Evolutionary conservation across 768 basidiomycete genomes (phyloP), one percentile per base, ranked within the genome.

Genomic region (Candolleomyces aberdarensis): DNA sequence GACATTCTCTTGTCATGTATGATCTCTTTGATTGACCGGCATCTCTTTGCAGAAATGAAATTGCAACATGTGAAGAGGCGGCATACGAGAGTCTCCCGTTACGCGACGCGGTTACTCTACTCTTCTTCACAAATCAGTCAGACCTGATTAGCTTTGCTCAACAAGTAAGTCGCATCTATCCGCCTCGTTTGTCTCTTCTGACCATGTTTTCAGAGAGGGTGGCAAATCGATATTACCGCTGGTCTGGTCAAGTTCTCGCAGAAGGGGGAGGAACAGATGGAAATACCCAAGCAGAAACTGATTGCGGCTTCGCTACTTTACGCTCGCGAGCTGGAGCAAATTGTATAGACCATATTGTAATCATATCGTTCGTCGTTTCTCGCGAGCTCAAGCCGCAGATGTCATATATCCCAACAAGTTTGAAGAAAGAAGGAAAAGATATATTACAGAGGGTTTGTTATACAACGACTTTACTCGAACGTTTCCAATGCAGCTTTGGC

Each of bases 61-160:
- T 99, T 66, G 96, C 96, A 14, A 92, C 92, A 67, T 98, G 96
- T 68, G 93, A 97, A 73, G 95, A 98, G 73, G 81, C 88, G 17
- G 96, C 96, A 5, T 99, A 99, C 64, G 87, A 92, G 64, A 94
- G 89, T 62, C 78, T 99, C 43, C 95, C 96, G 0, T 71, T 98
- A 56, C 88, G 90, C 66, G 95, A 97, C 65, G 96, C 96, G 1
- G 86, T 89, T 1, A 92, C 92, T 0, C 80, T 99, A 52, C 77
- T 99, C 57, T 99, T 98, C 84, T 97, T 96, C 79, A 85, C 86
- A 22, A 84, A 82, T 47, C 89, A 87, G 62, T 84, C 86, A 4
- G 95, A 97, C 58, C 79, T 96, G 9, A 74, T 92, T 57, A 80
- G 73, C n/a, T 99, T 96, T 67, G 94, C 92, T 1, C 80, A 88